Conservation (phyloP, 805 yeast genomes). For the Candida tibetensis region DNA sequence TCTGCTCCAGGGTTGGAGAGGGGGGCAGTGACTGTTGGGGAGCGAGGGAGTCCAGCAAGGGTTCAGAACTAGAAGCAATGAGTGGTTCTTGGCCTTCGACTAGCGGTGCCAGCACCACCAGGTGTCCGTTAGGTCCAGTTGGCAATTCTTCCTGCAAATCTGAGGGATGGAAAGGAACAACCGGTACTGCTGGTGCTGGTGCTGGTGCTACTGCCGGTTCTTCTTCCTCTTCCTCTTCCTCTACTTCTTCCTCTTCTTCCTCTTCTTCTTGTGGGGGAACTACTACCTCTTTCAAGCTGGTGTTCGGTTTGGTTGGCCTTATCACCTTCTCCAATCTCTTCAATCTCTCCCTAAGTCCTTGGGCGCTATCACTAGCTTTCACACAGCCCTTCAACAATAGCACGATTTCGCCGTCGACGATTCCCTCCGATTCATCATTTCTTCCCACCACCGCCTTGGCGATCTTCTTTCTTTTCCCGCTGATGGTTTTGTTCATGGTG, state of each 20-base stretch:
- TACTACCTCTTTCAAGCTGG: no score
- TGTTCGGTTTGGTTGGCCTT: no score
- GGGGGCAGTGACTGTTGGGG: neutral
- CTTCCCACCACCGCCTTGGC: constrained; percentile 2
- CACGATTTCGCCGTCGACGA: constrained; percentile 8
- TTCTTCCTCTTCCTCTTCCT: neutral
- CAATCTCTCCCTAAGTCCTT: neutral
- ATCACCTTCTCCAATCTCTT: no score
- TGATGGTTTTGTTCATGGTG: constrained; percentile 17
- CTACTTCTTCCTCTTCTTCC: neutral
- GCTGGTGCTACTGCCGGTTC: no score
- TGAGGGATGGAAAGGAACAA: no score
- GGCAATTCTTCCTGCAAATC: no score
- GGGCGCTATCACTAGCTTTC: constrained; percentile 13
- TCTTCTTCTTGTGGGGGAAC: no score
- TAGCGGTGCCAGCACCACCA: no score
- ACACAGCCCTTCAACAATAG: constrained; percentile 6
- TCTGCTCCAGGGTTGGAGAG: constrained; percentile 19
- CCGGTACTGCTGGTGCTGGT: no score
- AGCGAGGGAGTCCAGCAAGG: neutral
- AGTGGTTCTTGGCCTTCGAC: no score
- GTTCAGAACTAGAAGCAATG: no score
- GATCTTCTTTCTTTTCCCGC: constrained; percentile 8
- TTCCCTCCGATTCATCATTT: constrained; percentile 1
- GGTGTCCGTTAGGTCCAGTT: no score